Base-by-base conservation (phyloP, 805 yeast species). In the Debaryomyces castellii region DNA sequence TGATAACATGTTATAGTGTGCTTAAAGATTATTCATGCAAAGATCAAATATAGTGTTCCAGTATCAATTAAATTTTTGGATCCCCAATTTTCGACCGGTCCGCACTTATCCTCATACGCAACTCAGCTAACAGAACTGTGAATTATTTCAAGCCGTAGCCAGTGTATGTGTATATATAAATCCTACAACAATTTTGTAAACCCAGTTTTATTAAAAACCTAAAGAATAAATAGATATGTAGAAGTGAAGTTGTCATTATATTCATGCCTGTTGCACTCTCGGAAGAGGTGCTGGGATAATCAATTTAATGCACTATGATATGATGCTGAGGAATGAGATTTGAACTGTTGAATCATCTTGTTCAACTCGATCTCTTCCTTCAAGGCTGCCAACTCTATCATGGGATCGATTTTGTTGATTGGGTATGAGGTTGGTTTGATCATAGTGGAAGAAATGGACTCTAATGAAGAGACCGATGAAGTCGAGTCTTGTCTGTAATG, bases 281-380 rank as follows among this genome's bases (percentile, higher is more conserved):
- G 28, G 6, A 25, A 10, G 12, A 25, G 12, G 34, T 30, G n/a
- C n/a, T n/a, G 20, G 7, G 2, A 4, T 3, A 9, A 30, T 30
- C 20, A 30, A 30, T 30, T 30, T 14, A 7, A 30, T 14, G 34
- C 34, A 16, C 16, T 16, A 7, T 30, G 34, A 17, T 30, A 16
- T 3, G 20, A 30, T 30, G 34, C 34, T 16, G 34, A 30, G 14
- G 34, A 30, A 12, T 35, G 38, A 18, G 47, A 33, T 23, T 46
- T 34, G 24, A 50, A 44, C 44, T 40, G 51, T 34, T 54, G 52
- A 43, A 63, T 53, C 48, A 64, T 52, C 38, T 52, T 54, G 43
- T 64, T 64, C 49, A 67, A 62, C 46, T 63, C 63, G 30, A 55
- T 53, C 47, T 67, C 71, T 50, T 67, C 73, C 24, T 62, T 63